Evolutionary conservation across 345 rosid genomes (phyloP).

Genomic region (Kandelia obovata): DNA sequence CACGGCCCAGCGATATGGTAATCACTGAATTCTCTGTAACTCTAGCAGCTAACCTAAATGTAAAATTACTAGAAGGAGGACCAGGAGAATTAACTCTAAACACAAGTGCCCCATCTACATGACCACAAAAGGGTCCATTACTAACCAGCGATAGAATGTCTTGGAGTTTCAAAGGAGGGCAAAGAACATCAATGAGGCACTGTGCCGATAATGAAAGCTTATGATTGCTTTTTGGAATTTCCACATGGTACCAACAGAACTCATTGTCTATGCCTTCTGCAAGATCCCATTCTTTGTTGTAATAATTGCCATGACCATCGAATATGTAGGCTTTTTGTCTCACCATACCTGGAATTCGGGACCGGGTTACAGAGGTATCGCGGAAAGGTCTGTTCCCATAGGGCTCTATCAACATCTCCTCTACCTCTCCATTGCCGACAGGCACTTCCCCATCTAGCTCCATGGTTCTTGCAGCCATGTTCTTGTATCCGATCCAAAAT

Average conservation of each 20-base stretch:
- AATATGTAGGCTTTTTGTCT: constrained; percentile 80
- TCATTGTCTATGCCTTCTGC: constrained; percentile 62
- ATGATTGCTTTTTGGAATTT: constrained; percentile 79
- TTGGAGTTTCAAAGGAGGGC: constrained; percentile 94
- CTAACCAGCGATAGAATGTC: constrained; percentile 92
- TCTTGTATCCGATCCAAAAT: background rate
- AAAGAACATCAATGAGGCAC: constrained; percentile 79
- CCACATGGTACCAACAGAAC: constrained; percentile 97
- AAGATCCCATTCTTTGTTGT: constrained; percentile 78
- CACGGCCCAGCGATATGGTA: constrained; percentile 86
- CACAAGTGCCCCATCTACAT: constrained; percentile 88
- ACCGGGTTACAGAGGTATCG: constrained; percentile 15
- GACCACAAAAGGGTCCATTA: constrained; percentile 88
- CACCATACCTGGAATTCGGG: constrained; percentile 59
- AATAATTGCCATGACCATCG: constrained; percentile 70
- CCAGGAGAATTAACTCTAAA: constrained; percentile 97
- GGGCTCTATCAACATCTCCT: constrained; percentile 46
- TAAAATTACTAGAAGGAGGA: constrained; percentile 66
- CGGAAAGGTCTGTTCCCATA: constrained; percentile 20
- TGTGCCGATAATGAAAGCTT: constrained; percentile 79
- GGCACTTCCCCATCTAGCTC: constrained; percentile 41
- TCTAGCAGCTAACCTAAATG: constrained; percentile 88
- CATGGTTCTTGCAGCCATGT: constrained; percentile 31
- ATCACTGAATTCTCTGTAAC: constrained; percentile 85
- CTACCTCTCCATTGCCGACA: constrained; percentile 41